A percentile compares a stretch with the other conserved stretches of the same genome.
phyloP scores from a whole-genome alignment of 139 green algal genomes.

The Chlamydomonas incerta region DNA sequence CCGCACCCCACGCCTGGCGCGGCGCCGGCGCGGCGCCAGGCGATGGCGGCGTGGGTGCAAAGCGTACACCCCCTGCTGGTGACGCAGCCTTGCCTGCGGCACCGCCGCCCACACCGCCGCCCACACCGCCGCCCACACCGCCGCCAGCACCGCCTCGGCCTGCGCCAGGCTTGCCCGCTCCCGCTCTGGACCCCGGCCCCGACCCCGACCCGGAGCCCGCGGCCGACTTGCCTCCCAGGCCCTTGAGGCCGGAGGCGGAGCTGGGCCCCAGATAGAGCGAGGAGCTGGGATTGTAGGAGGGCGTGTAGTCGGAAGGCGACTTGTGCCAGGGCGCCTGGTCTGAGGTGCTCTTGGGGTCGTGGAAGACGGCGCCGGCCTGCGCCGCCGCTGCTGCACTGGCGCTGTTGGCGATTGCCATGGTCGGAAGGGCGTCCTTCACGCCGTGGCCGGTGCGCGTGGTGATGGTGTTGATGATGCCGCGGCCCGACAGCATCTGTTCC shows the following conservation, averaged over 20 bases:
- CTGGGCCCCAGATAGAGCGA: no score
- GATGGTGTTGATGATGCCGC: background rate
- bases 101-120: no score
- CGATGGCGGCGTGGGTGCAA: background rate
- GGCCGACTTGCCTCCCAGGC: background rate
- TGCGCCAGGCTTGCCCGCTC: no score
- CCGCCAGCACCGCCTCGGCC: no score
- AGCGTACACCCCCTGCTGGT: background rate
- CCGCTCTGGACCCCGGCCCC: no score
- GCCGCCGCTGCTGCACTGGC: background rate
- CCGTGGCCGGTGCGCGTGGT: background rate
- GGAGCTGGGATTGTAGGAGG: no score
- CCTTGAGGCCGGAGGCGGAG: background rate
- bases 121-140: no score
- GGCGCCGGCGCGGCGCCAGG: no score
- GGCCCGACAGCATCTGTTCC: background rate
- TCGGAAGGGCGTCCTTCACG: conserved; percentile 4
- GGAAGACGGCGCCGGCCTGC: no score
- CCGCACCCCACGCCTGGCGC: background rate
- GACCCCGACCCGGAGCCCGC: background rate
- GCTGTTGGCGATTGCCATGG: background rate
- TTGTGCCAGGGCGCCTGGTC: no score
- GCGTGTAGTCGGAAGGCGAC: no score
- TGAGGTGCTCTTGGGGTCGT: no score
- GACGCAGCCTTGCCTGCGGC: background rate